Percentiles rank a stretch among this genome's conserved stretches.
Conservation (phyloP, 352 stramenopile genomes). For the Globisporangium canariense region DNA sequence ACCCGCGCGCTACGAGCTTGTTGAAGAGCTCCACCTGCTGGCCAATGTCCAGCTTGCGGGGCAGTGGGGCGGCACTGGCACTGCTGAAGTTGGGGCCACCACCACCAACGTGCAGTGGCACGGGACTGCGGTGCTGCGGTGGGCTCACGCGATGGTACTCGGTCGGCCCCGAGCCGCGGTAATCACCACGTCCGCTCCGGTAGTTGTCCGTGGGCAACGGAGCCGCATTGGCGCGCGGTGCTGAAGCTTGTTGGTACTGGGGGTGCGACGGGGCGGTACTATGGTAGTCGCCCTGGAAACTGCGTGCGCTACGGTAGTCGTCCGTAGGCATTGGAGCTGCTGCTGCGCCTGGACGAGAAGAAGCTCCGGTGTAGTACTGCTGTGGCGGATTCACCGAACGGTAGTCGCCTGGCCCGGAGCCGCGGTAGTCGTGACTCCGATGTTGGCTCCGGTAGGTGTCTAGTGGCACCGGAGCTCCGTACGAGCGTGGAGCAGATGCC, state of each 20-base stretch:
- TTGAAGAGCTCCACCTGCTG: neutral
- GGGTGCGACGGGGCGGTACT: neutral
- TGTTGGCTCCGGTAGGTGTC: neutral
- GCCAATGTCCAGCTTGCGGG: neutral
- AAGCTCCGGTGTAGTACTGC: neutral
- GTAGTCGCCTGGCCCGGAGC: neutral
- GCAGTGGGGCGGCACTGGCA: no score
- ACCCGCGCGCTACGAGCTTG: neutral
- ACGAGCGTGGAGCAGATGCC: neutral
- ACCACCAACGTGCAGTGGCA: neutral
- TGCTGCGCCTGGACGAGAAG: neutral
- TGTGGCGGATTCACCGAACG: neutral
- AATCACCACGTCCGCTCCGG: neutral
- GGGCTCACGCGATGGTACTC: neutral
- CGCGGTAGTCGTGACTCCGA: neutral
- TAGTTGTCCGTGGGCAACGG: neutral
- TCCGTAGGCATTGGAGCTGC: neutral
- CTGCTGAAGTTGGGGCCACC: neutral
- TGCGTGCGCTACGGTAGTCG: neutral
- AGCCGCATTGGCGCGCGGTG: no score
- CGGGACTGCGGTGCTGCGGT: neutral
- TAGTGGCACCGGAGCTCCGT: neutral
- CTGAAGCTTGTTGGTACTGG: neutral
- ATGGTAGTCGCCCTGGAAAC: neutral
- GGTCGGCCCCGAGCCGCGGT: neutral